Evolutionary conservation across 2,329 filamentous ascomycete genomes (phyloP).

Genomic region (Penicillium sp.): DNA sequence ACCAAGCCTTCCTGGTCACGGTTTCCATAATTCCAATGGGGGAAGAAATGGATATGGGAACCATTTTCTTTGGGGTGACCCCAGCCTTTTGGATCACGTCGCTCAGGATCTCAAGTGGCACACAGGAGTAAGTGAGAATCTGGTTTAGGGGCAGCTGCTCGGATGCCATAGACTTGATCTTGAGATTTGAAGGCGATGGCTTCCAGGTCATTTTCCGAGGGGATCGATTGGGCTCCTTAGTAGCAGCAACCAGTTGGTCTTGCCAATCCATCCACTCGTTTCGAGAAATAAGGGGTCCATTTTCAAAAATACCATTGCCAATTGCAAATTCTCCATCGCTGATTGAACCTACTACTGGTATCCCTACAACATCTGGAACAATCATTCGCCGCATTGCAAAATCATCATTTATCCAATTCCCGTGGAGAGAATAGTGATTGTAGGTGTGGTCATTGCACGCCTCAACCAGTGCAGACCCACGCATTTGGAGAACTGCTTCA

Average conservation of each 20-base stretch:
- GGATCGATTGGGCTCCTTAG: neutral
- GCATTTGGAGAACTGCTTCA: neutral
- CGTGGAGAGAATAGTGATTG: neutral
- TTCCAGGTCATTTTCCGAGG: neutral
- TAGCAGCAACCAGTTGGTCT: neutral
- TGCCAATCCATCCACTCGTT: neutral
- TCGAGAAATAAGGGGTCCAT: neutral
- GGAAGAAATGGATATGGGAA: rapidly evolving
- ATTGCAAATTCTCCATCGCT: neutral
- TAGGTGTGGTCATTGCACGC: neutral
- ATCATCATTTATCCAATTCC: neutral
- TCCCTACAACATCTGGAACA: neutral
- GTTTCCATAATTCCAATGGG: neutral
- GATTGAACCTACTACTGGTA: neutral
- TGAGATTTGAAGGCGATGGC: neutral
- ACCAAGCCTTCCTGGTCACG: neutral
- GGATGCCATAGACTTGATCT: neutral
- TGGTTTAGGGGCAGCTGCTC: neutral
- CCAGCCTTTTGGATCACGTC: neutral
- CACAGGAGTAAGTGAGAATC: neutral
- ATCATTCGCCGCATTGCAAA: neutral
- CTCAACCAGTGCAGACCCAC: neutral
- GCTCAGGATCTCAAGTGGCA: neutral
- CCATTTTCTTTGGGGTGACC: too few species aligned
- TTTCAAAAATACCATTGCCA: neutral